phyloP scores from a whole-genome alignment of 371 early-diverging fungal genomes.

The Synchytrium microbalum region DNA sequence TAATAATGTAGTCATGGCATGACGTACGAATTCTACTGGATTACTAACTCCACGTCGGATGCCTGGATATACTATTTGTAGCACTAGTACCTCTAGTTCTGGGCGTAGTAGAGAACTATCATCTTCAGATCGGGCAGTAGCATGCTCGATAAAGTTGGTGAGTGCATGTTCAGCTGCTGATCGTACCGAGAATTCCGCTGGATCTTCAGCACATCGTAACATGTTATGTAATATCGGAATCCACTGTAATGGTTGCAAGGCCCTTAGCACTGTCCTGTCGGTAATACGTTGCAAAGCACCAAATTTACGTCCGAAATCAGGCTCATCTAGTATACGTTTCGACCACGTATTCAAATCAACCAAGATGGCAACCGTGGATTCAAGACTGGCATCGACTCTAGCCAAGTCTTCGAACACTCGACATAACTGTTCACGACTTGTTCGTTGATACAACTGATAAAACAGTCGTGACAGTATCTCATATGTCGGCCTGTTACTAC shows the following conservation, averaged over 20 bases:
- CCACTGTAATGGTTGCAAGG: slow-evolving; percentile 69
- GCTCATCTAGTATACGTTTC: slow-evolving; percentile 67
- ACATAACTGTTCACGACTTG: slow-evolving; percentile 50
- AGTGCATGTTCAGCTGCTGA: slow-evolving; percentile 71
- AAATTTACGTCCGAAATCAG: slow-evolving; percentile 77
- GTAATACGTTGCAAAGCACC: slow-evolving; percentile 65
- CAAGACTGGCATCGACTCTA: slow-evolving; percentile 40
- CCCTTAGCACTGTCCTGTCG: slow-evolving; percentile 45
- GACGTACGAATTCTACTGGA: slow-evolving; percentile 54
- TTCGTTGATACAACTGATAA: slow-evolving; percentile 44
- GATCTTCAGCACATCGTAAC: slow-evolving; percentile 66
- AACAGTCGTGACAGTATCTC: slow-evolving; percentile 52
- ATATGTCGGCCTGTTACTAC: slow-evolving; percentile 25
- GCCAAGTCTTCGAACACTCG: slow-evolving; percentile 58
- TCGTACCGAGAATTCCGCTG: slow-evolving; percentile 81
- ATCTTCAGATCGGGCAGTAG: slow-evolving; percentile 30
- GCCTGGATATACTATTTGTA: slow-evolving; percentile 60
- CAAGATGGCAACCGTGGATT: slow-evolving; percentile 46
- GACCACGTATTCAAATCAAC: slow-evolving; percentile 73
- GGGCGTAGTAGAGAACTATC: slow-evolving; percentile 15
- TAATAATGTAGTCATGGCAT: slow-evolving; percentile 61
- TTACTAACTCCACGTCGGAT: slow-evolving; percentile 64
- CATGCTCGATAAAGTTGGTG: slow-evolving; percentile 49
- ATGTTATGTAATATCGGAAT: slow-evolving; percentile 84
- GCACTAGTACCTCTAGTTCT: slow-evolving; percentile 26